Conservation (phyloP, 2,329 filamentous ascomycete species). For the Botrytis fabae region DNA sequence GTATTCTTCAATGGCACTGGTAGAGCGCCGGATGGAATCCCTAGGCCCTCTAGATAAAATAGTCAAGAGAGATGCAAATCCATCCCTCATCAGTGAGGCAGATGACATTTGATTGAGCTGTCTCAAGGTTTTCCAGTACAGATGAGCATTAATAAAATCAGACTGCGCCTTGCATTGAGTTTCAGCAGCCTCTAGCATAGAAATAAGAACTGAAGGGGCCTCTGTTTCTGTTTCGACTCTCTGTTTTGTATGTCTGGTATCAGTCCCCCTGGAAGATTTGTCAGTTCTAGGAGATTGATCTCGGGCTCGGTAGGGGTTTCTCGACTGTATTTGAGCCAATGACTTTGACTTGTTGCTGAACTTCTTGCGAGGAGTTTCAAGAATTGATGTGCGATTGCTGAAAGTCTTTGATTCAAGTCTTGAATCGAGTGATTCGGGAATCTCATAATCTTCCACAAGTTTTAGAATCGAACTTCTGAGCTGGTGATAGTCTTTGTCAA, state of each 20-base stretch:
- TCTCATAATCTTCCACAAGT: constrained; percentile 79
- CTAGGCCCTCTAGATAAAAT: constrained; percentile 72
- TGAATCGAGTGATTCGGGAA: constrained; percentile 65
- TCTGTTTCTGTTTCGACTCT: constrained; percentile 43
- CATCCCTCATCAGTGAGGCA: constrained; percentile 62
- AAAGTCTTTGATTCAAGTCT: constrained; percentile 62
- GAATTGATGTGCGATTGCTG: constrained; percentile 64
- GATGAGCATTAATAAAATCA: constrained; percentile 80
- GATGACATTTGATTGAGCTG: constrained; percentile 66
- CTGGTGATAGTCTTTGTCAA: constrained; percentile 79
- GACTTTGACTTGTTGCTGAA: constrained; percentile 58
- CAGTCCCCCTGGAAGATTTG: constrained; percentile 25
- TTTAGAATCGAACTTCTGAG: constrained; percentile 78
- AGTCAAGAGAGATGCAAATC: constrained; percentile 70
- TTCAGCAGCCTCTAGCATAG: constrained; percentile 76
- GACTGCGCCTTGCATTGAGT: constrained; percentile 74
- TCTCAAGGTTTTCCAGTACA: constrained; percentile 81
- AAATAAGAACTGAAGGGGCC: constrained; percentile 56
- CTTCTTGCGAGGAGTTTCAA: constrained; percentile 53
- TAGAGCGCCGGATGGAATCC: constrained; percentile 67
- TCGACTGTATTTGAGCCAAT: constrained; percentile 52
- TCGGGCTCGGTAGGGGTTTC: constrained; percentile 55
- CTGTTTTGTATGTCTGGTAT: constrained; percentile 28
- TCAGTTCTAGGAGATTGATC: constrained; percentile 28
- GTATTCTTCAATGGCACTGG: constrained; percentile 73